A percentile compares a stretch with the other conserved stretches of the same genome.
phyloP scores from a whole-genome alignment of 495 filamentous ascomycete genomes.

The Daldinia grandis region DNA sequence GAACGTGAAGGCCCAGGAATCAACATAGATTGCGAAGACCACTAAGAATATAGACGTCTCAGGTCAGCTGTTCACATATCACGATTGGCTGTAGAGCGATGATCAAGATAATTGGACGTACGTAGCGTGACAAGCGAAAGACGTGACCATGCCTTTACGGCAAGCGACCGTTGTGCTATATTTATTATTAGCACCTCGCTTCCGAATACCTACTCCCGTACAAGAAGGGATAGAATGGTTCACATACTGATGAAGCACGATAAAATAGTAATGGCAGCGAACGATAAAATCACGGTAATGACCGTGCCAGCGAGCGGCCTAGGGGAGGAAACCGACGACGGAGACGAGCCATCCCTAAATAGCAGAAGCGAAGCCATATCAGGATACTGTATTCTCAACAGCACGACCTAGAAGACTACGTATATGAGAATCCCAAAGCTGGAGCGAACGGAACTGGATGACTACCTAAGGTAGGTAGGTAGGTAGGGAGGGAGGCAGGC shows the following conservation, averaged over 20 bases:
- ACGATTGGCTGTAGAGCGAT: background rate
- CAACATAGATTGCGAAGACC: slow-evolving; percentile 59
- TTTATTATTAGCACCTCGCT: slow-evolving; percentile 9
- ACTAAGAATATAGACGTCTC: slow-evolving; percentile 42
- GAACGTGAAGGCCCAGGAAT: slow-evolving; percentile 61
- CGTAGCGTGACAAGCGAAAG: slow-evolving; percentile 58
- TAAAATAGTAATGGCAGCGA: slow-evolving; percentile 53
- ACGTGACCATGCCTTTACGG: slow-evolving; percentile 52
- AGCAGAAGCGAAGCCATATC: slow-evolving; percentile 27
- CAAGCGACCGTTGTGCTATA: slow-evolving; percentile 50
- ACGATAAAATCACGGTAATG: slow-evolving; percentile 52
- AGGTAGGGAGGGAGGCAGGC: no score
- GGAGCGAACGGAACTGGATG: background rate
- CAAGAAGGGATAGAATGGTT: background rate
- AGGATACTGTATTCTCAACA: background rate
- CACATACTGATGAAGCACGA: slow-evolving; percentile 58
- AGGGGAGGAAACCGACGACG: background rate
- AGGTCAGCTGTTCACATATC: slow-evolving; percentile 2
- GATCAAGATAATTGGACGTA: slow-evolving; percentile 40
- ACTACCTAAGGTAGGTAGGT: no score
- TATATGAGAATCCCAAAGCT: background rate
- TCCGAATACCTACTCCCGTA: background rate
- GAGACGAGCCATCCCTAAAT: slow-evolving; percentile 5
- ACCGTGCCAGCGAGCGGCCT: slow-evolving; percentile 51
- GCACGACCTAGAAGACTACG: background rate